Percentiles rank a stretch among this genome's conserved stretches.
Evolutionary conservation across 1,284 basidiomycete species (phyloP).

Genomic region (Moesziomyces globuligerus): DNA sequence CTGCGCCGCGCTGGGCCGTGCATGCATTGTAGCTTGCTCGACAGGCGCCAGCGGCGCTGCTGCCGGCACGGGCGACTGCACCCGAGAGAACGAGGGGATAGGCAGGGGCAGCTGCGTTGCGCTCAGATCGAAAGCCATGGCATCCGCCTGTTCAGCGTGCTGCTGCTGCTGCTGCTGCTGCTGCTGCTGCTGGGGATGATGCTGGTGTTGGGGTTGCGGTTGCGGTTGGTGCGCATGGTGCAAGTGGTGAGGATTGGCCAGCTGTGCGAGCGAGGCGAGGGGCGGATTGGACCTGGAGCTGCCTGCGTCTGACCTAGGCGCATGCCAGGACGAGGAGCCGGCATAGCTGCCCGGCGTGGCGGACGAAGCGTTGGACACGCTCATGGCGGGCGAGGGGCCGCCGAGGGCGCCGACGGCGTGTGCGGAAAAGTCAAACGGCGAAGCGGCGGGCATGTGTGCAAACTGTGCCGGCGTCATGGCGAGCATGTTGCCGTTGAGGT

Average conservation of each 20-base stretch:
- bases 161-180: conserved; percentile 6
- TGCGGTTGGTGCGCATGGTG: conserved; percentile 6
- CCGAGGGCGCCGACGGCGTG: conserved; percentile 18
- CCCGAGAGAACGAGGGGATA: conserved; percentile 36
- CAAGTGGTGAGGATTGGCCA: neutral
- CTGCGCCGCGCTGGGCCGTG: neutral
- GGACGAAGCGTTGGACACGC: conserved; percentile 21
- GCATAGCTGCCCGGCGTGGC: conserved; percentile 34
- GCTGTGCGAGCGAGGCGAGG: conserved; percentile 6
- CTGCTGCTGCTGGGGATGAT: conserved; percentile 5
- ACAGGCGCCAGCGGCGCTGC: conserved; percentile 7
- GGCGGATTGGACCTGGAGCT: conserved; percentile 19
- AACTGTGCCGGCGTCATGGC: conserved; percentile 34
- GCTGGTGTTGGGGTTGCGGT: conserved; percentile 3
- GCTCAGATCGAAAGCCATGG: conserved; percentile 18
- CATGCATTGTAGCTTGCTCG: neutral
- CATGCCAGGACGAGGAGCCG: conserved; percentile 33
- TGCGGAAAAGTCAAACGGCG: conserved; percentile 35
- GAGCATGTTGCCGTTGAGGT: conserved; percentile 38
- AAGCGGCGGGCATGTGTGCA: conserved; percentile 16
- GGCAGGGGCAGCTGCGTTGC: conserved; percentile 24
- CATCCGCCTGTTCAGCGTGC: conserved; percentile 6
- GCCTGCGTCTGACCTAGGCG: conserved; percentile 13
- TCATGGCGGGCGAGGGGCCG: conserved; percentile 24
- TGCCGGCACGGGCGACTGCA: conserved; percentile 21